Conservation (phyloP, 768 basidiomycete genomes). For the Holtermannia corniformis region DNA sequence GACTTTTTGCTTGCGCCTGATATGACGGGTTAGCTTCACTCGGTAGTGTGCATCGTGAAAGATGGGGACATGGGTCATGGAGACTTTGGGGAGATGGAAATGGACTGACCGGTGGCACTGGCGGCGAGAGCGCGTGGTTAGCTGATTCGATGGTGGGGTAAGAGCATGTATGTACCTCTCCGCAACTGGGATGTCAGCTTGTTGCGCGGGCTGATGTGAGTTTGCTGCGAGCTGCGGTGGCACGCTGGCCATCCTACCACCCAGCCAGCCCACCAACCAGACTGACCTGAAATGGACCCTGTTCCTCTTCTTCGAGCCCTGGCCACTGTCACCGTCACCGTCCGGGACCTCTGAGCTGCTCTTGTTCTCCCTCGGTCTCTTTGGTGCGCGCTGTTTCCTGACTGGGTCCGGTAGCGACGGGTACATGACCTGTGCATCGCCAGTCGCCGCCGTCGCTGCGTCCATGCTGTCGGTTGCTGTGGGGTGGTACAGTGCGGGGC, state of each 20-base stretch:
- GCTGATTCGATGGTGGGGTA: not conserved
- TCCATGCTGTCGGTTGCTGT: no score
- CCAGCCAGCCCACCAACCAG: slow-evolving; percentile 7
- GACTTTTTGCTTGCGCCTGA: slow-evolving; percentile 37
- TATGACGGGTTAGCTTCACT: not conserved
- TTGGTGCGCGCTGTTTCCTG: no score
- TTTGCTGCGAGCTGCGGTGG: no score
- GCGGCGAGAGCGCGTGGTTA: not conserved
- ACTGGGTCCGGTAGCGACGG: no score
- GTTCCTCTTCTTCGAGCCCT: slow-evolving; percentile 22
- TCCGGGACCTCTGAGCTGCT: not conserved
- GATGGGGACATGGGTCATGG: no score
- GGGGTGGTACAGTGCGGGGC: no score
- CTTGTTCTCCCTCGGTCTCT: not conserved
- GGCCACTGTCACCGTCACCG: slow-evolving; percentile 2
- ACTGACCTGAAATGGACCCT: slow-evolving; percentile 39
- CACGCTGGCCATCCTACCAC: no score
- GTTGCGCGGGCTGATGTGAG: no score
- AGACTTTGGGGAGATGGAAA: not conserved
- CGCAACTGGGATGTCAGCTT: not conserved
- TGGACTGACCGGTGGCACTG: slow-evolving; percentile 4
- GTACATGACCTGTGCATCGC: no score
- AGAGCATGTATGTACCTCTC: slow-evolving; percentile 3
- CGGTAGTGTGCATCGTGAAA: no score
- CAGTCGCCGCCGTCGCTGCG: no score